Percentiles rank a stretch among this genome's conserved stretches.
phyloP scores from a whole-genome alignment of 495 filamentous ascomycete genomes.

The Podospora bellae-mahoneyi region DNA sequence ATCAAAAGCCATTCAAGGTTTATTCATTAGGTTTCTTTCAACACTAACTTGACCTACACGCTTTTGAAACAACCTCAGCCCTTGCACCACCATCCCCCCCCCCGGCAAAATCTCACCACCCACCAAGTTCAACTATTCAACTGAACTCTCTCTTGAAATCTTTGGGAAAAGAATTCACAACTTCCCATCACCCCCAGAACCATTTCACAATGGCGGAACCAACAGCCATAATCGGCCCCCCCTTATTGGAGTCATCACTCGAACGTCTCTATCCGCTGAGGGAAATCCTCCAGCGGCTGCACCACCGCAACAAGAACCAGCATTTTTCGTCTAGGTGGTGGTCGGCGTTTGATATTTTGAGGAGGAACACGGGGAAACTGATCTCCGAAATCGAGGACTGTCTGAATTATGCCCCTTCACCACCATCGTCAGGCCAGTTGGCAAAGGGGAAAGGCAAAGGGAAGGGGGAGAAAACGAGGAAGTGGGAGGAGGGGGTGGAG shows the following conservation, averaged over 20 bases:
- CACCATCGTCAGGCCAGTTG: too few relatives aligned
- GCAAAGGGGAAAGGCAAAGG: slow-evolving; percentile 15
- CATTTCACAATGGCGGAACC: not conserved
- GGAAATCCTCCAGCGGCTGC: slow-evolving; percentile 57
- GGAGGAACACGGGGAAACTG: slow-evolving; percentile 57
- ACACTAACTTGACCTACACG: too few relatives aligned
- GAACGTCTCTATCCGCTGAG: slow-evolving; percentile 16
- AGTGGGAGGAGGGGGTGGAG: slow-evolving; percentile 18
- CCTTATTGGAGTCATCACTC: slow-evolving; percentile 13
- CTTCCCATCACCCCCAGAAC: not conserved
- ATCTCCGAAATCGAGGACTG: slow-evolving; percentile 25
- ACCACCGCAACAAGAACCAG: slow-evolving; percentile 81
- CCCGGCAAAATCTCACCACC: too few relatives aligned
- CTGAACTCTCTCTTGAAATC: too few relatives aligned
- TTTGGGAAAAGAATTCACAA: too few relatives aligned
- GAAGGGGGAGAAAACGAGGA: slow-evolving; percentile 21
- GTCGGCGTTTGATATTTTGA: slow-evolving; percentile 62
- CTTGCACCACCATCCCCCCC: too few relatives aligned
- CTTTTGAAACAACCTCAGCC: too few relatives aligned
- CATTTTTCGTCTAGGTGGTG: slow-evolving; percentile 72
- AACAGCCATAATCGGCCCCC: slow-evolving; percentile 3
- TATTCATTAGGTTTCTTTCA: too few relatives aligned
- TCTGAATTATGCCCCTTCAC: slow-evolving; percentile 27
- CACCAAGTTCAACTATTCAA: too few relatives aligned
- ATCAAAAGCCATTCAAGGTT: not conserved